Percentiles rank a stretch among this genome's conserved stretches.
Evolutionary conservation across 1,284 basidiomycete genomes (phyloP).

Genomic region (Ceratorhiza oryzae-sativae): DNA sequence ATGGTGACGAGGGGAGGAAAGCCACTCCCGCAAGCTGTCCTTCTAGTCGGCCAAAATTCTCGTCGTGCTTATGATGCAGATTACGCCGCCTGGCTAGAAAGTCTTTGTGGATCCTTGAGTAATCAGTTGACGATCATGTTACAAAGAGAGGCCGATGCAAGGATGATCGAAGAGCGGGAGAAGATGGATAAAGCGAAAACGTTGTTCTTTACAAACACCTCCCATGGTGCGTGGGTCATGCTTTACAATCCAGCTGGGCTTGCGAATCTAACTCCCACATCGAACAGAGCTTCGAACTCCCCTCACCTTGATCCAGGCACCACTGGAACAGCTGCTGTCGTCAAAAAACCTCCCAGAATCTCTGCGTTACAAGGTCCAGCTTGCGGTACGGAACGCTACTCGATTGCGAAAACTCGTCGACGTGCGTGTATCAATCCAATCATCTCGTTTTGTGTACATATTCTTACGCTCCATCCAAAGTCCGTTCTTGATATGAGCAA

Average conservation of each 20-base stretch:
- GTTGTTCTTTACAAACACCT: constrained; percentile 49
- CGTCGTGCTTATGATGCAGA: constrained; percentile 41
- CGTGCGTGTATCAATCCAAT: constrained; percentile 42
- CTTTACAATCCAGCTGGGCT: background rate
- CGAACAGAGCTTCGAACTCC: constrained; percentile 48
- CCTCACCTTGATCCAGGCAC: constrained; percentile 47
- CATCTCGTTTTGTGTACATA: background rate
- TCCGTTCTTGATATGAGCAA: constrained; percentile 35
- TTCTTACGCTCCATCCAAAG: background rate
- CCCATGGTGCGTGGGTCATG: constrained; percentile 24
- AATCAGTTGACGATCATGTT: constrained; percentile 38
- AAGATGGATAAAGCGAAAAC: constrained; percentile 50
- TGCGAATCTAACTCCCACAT: background rate
- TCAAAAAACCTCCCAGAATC: constrained; percentile 35
- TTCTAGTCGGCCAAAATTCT: constrained; percentile 41
- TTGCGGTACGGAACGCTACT: constrained; percentile 47
- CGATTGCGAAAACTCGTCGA: constrained; percentile 46
- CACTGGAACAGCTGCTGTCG: constrained; percentile 14
- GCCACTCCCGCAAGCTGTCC: constrained; percentile 18
- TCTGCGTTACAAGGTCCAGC: constrained; percentile 45
- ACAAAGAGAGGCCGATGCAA: constrained; percentile 41
- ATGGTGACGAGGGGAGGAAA: background rate
- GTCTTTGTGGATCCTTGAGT: constrained; percentile 29
- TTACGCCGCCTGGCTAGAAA: constrained; percentile 41
- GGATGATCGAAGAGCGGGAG: constrained; percentile 44